Percentiles rank a stretch among this genome's conserved stretches.
These are phyloP conservation scores for Pseudogymnoascus sp. DNA, from an alignment of 2,329 filamentous ascomycete genomes.

Conservation along the genomic window DNA sequence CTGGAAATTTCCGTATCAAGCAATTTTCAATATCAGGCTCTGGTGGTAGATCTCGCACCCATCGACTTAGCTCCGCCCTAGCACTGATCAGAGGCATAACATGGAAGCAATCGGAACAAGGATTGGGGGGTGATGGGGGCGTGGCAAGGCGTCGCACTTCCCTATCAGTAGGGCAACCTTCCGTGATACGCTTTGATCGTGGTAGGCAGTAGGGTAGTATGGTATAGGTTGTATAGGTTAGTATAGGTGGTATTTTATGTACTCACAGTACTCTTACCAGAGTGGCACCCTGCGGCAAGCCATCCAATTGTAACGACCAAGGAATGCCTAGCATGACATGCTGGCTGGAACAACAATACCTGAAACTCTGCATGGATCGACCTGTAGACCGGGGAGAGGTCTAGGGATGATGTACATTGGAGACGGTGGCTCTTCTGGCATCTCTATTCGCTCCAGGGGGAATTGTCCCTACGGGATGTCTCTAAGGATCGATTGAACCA, in stretches of 20 bases:
- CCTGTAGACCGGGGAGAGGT: slow-evolving; percentile 21
- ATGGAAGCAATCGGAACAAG: slow-evolving; percentile 8
- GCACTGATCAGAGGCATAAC: neutral
- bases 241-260: neutral
- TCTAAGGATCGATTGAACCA: neutral
- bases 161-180: neutral
- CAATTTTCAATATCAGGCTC: slow-evolving; percentile 2
- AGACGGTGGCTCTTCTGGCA: slow-evolving; percentile 14
- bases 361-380: slow-evolving; percentile 11
- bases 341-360: slow-evolving; percentile 9
- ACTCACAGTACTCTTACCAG: neutral
- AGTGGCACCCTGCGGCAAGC: slow-evolving; percentile 10
- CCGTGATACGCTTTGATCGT: neutral
- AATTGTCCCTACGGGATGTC: neutral
- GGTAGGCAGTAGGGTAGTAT: neutral
- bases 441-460: neutral
- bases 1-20: neutral
- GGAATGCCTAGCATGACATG: slow-evolving; percentile 6
- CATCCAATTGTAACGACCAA: slow-evolving; percentile 8
- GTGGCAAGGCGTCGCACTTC: slow-evolving; percentile 6
- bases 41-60: neutral
- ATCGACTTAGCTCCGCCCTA: neutral
- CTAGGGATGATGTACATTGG: slow-evolving; percentile 21
- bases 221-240: neutral
- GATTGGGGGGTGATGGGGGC: neutral